Percentiles rank a stretch among this genome's conserved stretches.
Conservation (phyloP, 2,329 filamentous ascomycete species). For the Ceratocystis destructans region DNA sequence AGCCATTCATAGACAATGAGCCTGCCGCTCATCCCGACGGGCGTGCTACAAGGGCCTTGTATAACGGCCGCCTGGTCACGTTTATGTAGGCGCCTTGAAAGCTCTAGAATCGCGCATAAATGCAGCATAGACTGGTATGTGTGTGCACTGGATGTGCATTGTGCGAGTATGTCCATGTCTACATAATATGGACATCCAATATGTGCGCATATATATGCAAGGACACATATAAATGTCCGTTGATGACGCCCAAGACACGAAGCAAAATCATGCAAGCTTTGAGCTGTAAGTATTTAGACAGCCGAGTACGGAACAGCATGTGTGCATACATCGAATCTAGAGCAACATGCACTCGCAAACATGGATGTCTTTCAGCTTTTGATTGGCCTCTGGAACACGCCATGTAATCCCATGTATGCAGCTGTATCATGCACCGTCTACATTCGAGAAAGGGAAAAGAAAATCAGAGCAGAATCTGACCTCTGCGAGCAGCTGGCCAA, state of each 20-base stretch:
- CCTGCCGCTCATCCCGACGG: not conserved
- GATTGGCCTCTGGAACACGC: not conserved
- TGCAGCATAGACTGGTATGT: no score
- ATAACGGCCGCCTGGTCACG: no score
- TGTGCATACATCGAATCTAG: not conserved
- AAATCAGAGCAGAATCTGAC: not conserved
- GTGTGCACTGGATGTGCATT: no score
- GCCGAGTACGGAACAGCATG: not conserved
- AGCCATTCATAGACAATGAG: not conserved
- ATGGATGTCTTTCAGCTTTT: constrained; percentile 4
- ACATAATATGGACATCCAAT: not conserved
- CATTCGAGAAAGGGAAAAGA: not conserved
- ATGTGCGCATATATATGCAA: not conserved
- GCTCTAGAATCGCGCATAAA: no score
- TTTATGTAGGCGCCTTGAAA: no score
- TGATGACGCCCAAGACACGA: not conserved
- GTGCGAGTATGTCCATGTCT: not conserved
- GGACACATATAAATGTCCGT: not conserved
- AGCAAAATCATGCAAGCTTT: not conserved
- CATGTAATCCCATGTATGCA: not conserved
- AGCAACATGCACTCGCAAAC: not conserved
- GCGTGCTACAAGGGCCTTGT: not conserved
- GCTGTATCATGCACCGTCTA: not conserved
- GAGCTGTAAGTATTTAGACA: not conserved
- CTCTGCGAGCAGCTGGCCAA: not conserved